These are phyloP conservation scores for Venturia pyrina DNA, from an alignment of 2,329 filamentous ascomycete species.

Conservation along the genomic window DNA sequence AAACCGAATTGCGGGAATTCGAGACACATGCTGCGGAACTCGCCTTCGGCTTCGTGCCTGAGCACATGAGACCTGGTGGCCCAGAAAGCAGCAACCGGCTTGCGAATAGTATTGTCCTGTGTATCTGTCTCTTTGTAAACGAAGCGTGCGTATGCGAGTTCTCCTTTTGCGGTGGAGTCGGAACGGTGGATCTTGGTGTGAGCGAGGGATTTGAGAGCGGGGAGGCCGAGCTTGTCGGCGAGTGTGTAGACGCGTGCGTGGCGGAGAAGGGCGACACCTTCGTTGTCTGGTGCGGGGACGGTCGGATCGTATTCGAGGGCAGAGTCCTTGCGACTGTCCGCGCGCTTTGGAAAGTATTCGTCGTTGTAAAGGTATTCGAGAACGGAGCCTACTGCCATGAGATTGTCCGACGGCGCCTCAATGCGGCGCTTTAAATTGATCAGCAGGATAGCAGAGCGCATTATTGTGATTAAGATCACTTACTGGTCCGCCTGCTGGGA, in stretches of 20 bases:
- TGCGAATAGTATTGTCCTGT: slow-evolving; percentile 64
- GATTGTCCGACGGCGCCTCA: slow-evolving; percentile 54
- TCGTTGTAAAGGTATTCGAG: slow-evolving; percentile 76
- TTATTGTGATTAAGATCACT: slow-evolving; percentile 21
- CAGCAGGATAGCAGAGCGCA: neutral
- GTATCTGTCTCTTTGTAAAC: slow-evolving; percentile 68
- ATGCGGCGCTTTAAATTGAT: slow-evolving; percentile 49
- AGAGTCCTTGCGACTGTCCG: slow-evolving; percentile 52
- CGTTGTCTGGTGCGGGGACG: slow-evolving; percentile 58
- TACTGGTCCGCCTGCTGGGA: slow-evolving; percentile 53
- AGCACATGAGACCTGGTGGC: slow-evolving; percentile 69
- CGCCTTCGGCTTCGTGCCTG: slow-evolving; percentile 73
- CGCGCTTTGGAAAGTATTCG: slow-evolving; percentile 67
- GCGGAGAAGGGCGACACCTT: slow-evolving; percentile 74
- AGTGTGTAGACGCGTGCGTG: slow-evolving; percentile 87
- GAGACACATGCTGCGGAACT: slow-evolving; percentile 76
- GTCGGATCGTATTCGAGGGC: slow-evolving; percentile 59
- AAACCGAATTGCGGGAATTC: slow-evolving; percentile 89
- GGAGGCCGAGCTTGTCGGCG: slow-evolving; percentile 62
- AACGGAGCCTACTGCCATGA: slow-evolving; percentile 68
- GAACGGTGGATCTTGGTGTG: slow-evolving; percentile 89
- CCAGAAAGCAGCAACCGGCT: slow-evolving; percentile 85
- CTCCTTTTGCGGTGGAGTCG: slow-evolving; percentile 75
- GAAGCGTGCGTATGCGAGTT: slow-evolving; percentile 86
- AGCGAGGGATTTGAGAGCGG: slow-evolving; percentile 61